Evolutionary conservation across 345 rosid genomes (phyloP).

Genomic region (Zanthoxylum bungeanum): DNA sequence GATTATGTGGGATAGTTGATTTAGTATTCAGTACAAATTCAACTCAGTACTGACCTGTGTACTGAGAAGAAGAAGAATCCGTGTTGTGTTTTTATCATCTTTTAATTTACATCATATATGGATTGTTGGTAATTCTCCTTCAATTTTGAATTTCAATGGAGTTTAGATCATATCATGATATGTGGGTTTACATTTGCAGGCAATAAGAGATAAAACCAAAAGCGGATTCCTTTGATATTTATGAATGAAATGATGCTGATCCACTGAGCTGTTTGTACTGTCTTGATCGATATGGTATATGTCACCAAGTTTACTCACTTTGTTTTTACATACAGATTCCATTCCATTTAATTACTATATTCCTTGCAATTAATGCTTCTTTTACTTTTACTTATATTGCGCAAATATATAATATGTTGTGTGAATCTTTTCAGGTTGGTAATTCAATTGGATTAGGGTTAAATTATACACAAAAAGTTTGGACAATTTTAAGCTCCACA

Average conservation of each 20-base stretch:
- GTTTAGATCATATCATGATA: no score
- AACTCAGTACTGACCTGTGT: no score
- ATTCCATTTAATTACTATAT: neutral
- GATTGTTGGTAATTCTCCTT: neutral
- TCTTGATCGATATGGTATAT: neutral
- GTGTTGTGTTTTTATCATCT: neutral
- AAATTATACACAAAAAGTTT: neutral
- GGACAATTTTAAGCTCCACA: neutral
- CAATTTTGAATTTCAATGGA: neutral
- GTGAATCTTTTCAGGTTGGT: neutral
- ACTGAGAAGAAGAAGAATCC: neutral
- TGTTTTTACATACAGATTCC: slow-evolving; percentile 4
- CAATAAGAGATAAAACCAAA: slow-evolving; percentile 3
- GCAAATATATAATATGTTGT: neutral
- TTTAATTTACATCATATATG: neutral
- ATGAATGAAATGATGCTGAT: neutral
- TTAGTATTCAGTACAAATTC: no score
- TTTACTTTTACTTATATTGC: neutral
- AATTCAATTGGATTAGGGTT: neutral
- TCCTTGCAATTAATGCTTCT: neutral
- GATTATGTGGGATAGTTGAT: no score
- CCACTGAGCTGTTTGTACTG: slow-evolving; percentile 5
- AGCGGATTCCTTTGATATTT: neutral
- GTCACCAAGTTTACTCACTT: slow-evolving; percentile 11
- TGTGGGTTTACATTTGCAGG: slow-evolving; percentile 6